Evolutionary conservation across 768 basidiomycete species (phyloP), one percentile per base, ranked within the genome.

Genomic region (Sistotremastrum niveocremeum): DNA sequence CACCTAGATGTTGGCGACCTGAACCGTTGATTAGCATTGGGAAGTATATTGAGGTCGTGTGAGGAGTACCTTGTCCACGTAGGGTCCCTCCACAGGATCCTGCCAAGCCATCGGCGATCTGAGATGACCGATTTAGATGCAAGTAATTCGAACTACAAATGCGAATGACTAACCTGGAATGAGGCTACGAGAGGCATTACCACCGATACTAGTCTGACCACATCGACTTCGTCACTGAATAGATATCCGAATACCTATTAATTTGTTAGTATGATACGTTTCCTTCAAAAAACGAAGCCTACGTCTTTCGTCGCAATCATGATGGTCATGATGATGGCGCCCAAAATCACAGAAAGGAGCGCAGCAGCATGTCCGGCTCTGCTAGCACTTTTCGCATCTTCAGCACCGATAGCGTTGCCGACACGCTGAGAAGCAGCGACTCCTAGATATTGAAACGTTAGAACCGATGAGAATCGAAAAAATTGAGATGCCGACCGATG

Each of bases 351-450:
- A 49, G 81, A 81, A 8, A 81, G 53, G 1, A 82, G 52, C 2
- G 81, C 80, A 3, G 79, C 71, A 1, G 76, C 73, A 50, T 83
- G 77, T 4, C 78, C 77, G 2, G 76, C 70, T 33, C 65, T 60
- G 47, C 73, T 76, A 5, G 82, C 79, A 33, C 70, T 72, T 0
- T 49, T 39, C 2, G 76, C 67, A 5, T 70, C 69, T 34, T 69
- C 68, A 10, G 72, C 64, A 7, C 84, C 84, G 36, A 85, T 77
- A 39, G 81, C 65, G 56, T 84, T 83, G 30, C 84, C 84, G 5
- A 87, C 71, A 10, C 79, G 74, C 8, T 78, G 74, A 11, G 81
- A 83, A 3, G 81, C 76, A 34, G 81, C 79, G 29, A 86, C 76
- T 7, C 82, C 68, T 72, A 48, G 4, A 54, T 40, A 37, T 28